Evolutionary conservation across 257 asterid species (phyloP).

Genomic region (Forsythia viridissima): DNA sequence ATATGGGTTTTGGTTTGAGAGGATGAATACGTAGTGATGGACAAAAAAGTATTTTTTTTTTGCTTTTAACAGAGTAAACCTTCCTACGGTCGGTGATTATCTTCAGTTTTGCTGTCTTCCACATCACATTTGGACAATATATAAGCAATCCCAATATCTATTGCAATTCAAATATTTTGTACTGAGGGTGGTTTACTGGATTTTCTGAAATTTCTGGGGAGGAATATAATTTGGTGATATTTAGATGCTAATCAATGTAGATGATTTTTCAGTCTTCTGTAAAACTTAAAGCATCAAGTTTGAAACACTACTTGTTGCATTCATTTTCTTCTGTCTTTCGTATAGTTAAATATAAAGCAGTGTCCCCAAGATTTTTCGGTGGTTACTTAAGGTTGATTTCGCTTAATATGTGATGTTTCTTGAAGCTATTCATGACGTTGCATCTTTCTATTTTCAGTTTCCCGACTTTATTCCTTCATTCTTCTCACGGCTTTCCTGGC

Average conservation of each 20-base stretch:
- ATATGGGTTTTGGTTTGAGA: too few relatives aligned
- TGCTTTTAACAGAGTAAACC: too few relatives aligned
- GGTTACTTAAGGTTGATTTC: neutral
- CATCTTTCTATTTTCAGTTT: slow-evolving; percentile 55
- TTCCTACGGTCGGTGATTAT: too few relatives aligned
- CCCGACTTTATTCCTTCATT: slow-evolving; percentile 75
- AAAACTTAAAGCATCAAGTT: neutral
- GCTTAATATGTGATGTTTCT: neutral
- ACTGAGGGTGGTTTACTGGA: too few relatives aligned
- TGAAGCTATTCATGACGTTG: slow-evolving; percentile 22
- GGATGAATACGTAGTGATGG: too few relatives aligned
- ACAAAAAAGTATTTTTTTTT: too few relatives aligned
- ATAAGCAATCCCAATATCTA: too few relatives aligned
- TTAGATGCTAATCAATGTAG: neutral
- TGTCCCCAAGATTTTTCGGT: neutral
- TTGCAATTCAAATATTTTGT: too few relatives aligned
- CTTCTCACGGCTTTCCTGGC: slow-evolving; percentile 74
- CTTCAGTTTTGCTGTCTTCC: neutral
- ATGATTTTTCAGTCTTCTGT: neutral
- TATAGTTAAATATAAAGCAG: neutral
- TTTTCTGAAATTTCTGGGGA: too few relatives aligned
- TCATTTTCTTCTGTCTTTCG: neutral
- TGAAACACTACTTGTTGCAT: neutral
- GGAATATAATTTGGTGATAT: too few relatives aligned
- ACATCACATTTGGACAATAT: neutral